Conservation (phyloP, 2,329 filamentous ascomycete genomes). For the Talaromyces sp. region DNA sequence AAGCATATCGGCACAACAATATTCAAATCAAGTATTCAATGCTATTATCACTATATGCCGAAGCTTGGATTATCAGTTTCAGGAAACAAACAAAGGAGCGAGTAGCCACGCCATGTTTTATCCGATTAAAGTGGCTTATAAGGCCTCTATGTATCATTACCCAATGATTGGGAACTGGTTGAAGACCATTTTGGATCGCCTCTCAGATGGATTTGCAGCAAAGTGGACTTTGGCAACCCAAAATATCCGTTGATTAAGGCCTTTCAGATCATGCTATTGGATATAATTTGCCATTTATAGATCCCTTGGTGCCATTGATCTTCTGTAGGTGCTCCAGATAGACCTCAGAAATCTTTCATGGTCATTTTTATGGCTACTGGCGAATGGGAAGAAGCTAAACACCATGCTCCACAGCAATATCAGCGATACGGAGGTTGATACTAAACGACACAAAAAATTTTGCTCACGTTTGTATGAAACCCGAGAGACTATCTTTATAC, state of each 20-base stretch:
- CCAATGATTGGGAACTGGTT: slow-evolving; percentile 1
- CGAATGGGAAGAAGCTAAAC: background rate
- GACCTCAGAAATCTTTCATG: background rate
- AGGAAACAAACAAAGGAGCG: background rate
- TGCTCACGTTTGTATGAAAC: background rate
- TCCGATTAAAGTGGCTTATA: slow-evolving; percentile 5
- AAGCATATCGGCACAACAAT: background rate
- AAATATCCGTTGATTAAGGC: background rate
- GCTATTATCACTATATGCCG: slow-evolving; percentile 10
- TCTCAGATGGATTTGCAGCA: background rate
- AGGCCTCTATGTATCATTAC: background rate
- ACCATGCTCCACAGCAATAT: background rate
- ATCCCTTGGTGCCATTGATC: background rate
- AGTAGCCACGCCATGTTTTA: slow-evolving; percentile 6
- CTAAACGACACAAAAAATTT: background rate
- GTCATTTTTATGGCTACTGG: background rate
- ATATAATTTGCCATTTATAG: background rate
- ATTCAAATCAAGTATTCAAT: background rate
- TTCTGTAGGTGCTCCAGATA: background rate
- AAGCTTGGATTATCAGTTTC: slow-evolving; percentile 4
- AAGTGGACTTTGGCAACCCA: slow-evolving; percentile 2
- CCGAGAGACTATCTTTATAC: background rate
- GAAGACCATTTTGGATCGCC: slow-evolving; percentile 9
- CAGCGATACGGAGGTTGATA: background rate
- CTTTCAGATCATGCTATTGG: background rate